Evolutionary conservation across 495 filamentous ascomycete species (phyloP).

Genomic region (Aspergillus taichungensis): DNA sequence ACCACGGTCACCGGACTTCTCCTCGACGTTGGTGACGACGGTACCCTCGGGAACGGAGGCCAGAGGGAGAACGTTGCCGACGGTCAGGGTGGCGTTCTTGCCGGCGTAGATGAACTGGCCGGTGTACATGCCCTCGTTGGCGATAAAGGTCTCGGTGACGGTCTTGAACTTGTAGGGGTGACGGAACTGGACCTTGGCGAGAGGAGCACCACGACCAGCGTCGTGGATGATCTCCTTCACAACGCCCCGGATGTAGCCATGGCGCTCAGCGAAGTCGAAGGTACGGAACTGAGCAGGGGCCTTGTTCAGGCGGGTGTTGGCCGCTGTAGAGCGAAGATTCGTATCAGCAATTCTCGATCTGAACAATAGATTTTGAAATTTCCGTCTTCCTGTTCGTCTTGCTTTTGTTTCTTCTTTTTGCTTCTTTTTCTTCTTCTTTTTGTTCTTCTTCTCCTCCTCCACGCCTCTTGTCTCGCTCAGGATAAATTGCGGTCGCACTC

Average conservation of each 20-base stretch:
- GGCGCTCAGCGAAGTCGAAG: conserved; percentile 89
- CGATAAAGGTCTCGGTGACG: conserved; percentile 94
- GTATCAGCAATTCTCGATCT: conserved; percentile 33
- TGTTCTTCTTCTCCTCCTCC: conserved; percentile 7
- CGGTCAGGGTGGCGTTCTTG: conserved; percentile 90
- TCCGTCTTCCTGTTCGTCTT: conserved; percentile 10
- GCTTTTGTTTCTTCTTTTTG: conserved; percentile 1
- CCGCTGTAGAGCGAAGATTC: conserved; percentile 41
- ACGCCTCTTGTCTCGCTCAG: background rate
- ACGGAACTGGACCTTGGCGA: conserved; percentile 93
- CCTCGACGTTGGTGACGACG: conserved; percentile 96
- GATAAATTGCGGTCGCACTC: conserved; percentile 40
- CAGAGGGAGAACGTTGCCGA: conserved; percentile 95
- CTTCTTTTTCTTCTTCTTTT: conserved; percentile 2
- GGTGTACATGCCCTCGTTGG: conserved; percentile 99
- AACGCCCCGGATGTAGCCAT: conserved; percentile 93
- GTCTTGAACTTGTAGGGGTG: conserved; percentile 86
- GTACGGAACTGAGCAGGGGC: conserved; percentile 85
- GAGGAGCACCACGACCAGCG: conserved; percentile 92
- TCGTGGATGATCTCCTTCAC: conserved; percentile 99
- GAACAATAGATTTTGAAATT: conserved; percentile 9
- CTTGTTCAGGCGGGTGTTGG: conserved; percentile 89
- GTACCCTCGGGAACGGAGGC: conserved; percentile 95
- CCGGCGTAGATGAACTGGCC: conserved; percentile 99
- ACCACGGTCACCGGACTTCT: conserved; percentile 96